These are phyloP conservation scores for Aureobasidium pullulans DNA, from an alignment of 2,329 filamentous ascomycete genomes.

Conservation along the genomic window DNA sequence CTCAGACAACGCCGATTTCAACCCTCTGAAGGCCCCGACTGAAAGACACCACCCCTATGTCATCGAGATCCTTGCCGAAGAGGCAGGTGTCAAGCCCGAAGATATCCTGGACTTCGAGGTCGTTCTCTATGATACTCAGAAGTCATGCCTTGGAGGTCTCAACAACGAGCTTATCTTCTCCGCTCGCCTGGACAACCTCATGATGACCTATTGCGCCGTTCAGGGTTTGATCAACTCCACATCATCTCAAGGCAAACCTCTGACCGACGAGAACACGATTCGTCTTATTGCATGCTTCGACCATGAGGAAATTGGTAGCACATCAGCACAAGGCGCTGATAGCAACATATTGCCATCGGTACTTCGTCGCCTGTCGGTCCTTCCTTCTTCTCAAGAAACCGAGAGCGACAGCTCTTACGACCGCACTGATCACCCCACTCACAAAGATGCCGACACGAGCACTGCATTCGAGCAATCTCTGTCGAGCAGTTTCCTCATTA, in stretches of 20 bases:
- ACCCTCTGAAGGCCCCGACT: conserved; percentile 66
- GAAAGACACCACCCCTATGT: conserved; percentile 86
- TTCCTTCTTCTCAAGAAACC: conserved; percentile 54
- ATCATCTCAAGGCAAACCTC: conserved; percentile 44
- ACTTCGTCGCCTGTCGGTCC: conserved; percentile 74
- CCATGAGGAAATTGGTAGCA: conserved; percentile 93
- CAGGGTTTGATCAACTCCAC: conserved; percentile 74
- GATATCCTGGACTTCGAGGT: conserved; percentile 91
- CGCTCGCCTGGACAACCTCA: conserved; percentile 88
- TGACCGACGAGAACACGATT: conserved; percentile 73
- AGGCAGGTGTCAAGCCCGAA: conserved; percentile 62
- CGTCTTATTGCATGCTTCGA: conserved; percentile 93
- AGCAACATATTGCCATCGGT: conserved; percentile 86
- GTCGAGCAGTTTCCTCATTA: conserved; percentile 84
- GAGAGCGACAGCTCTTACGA: conserved; percentile 60
- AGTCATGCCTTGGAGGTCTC: conserved; percentile 79
- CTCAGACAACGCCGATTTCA: conserved; percentile 46
- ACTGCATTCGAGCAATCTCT: conserved; percentile 93
- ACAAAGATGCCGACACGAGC: conserved; percentile 50
- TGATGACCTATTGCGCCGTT: conserved; percentile 91
- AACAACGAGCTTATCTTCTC: conserved; percentile 95
- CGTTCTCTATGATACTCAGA: conserved; percentile 93
- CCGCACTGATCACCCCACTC: conserved; percentile 37
- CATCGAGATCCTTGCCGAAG: conserved; percentile 73
- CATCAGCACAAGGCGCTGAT: conserved; percentile 85